Evolutionary conservation across 139 green algal species (phyloP), one percentile per base, ranked within the genome.

Genomic region (Chlorella sp.): DNA sequence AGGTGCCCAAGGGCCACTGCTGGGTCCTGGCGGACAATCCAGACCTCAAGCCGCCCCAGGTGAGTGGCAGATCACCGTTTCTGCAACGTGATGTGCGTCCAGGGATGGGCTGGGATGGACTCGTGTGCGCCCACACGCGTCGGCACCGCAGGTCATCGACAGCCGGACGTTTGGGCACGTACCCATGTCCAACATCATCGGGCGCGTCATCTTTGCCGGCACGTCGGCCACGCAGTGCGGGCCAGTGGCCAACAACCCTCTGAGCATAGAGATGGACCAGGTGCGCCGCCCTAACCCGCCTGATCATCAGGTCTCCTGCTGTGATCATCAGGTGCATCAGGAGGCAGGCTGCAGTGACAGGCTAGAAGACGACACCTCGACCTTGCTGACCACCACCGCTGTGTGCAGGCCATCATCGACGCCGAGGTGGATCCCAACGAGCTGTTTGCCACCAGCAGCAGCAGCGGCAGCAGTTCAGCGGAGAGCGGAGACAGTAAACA

Each of bases 1-100:
- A 67, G 26, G 70, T 66, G 31, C 50, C 4, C 51, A 29, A 82
- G 62, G 89, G 87, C n/a, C 82, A 94, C 49, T 94, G 87, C 81
- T 96, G 91, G 91, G 89, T 96, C 35, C 69, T 96, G 35, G 88
- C 91, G 3, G 91, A 96, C 78, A 94, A 93, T 64, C 76, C 84
- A 42, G 32, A 81, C 32, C 67, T 96, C 69, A 50, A 62, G 31
- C 78, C 80, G 0, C 72, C 79, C 0, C 71, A 86, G 22, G 84
- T 88, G 27, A 82, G 69, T 5, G 20, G 5, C 23, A 36, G 5
- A 36, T n/a, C n/a, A n/a, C n/a, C n/a, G n/a, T n/a, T 10, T 17
- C 10, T 55, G 42, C 42, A 17, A 10, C 10, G 42, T 17, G 42
- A 17, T 17, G 17, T 55, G 42, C 42, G 17, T 17, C 17, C 10